Percentiles rank a stretch among this genome's conserved stretches.
phyloP scores from a whole-genome alignment of 306 rosid genomes.

The Trichosanthes truncata region DNA sequence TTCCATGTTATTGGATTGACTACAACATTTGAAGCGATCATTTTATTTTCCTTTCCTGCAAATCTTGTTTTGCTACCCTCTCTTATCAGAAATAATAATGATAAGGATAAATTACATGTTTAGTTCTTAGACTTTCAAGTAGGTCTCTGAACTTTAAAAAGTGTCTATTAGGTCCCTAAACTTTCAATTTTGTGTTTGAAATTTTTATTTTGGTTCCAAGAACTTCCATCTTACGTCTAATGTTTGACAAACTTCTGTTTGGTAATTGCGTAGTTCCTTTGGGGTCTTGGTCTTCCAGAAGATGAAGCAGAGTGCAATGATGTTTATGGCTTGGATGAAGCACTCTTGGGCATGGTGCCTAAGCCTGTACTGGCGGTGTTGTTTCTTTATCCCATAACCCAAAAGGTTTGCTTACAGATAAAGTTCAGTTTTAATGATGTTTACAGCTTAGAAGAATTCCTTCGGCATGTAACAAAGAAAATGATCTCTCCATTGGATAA shows the following conservation, averaged over 20 bases:
- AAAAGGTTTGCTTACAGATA: slow-evolving; percentile 30
- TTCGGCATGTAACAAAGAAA: background rate
- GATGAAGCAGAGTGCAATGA: slow-evolving; percentile 73
- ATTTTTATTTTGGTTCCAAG: background rate
- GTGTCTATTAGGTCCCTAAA: background rate
- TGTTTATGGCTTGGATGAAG: slow-evolving; percentile 81
- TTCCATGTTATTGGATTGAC: background rate
- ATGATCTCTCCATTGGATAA: slow-evolving; percentile 12
- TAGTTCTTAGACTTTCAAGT: background rate
- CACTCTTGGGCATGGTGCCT: slow-evolving; percentile 90
- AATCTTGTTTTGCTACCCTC: background rate
- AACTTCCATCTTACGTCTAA: background rate
- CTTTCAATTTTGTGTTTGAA: background rate
- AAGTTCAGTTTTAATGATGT: background rate
- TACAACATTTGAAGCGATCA: background rate
- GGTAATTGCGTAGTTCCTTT: slow-evolving; percentile 40
- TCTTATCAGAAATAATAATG: background rate
- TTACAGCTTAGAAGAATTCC: background rate
- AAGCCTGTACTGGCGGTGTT: slow-evolving; percentile 91
- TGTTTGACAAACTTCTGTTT: background rate
- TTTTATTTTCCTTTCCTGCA: background rate
- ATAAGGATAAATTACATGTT: background rate
- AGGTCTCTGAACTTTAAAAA: background rate
- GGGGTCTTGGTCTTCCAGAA: slow-evolving; percentile 75
- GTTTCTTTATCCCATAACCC: slow-evolving; percentile 78